Evolutionary conservation across 495 filamentous ascomycete genomes (phyloP).

Genomic region (Clavariopsis aquatica): DNA sequence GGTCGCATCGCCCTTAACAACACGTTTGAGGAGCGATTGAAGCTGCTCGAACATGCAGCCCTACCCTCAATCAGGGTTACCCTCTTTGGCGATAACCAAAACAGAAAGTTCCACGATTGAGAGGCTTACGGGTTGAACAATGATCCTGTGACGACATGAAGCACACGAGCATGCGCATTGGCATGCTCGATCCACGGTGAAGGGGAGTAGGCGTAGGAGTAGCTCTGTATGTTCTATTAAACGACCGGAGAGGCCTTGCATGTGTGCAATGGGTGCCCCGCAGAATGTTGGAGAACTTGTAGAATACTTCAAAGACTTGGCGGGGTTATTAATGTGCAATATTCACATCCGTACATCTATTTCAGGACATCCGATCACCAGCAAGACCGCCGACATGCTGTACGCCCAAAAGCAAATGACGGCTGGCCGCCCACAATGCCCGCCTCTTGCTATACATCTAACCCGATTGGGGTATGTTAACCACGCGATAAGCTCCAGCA

Average conservation of each 20-base stretch:
- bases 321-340: slow-evolving; percentile 17
- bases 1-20: slow-evolving; percentile 99
- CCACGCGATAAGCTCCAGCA: slow-evolving; percentile 14
- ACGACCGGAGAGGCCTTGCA: slow-evolving; percentile 6
- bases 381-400: background rate
- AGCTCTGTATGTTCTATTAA: background rate
- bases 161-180: background rate
- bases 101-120: slow-evolving; percentile 93
- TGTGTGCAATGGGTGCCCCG: slow-evolving; percentile 6
- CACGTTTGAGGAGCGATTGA: slow-evolving; percentile 89
- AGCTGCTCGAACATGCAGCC: slow-evolving; percentile 77
- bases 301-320: slow-evolving; percentile 17
- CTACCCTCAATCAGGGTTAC: slow-evolving; percentile 81
- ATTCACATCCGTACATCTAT: background rate
- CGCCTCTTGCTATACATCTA: background rate
- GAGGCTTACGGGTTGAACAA: background rate
- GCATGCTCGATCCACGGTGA: background rate
- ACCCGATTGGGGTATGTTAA: slow-evolving; percentile 7
- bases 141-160: background rate
- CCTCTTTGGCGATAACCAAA: slow-evolving; percentile 88
- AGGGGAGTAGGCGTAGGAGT: background rate
- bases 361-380: background rate
- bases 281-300: slow-evolving; percentile 15
- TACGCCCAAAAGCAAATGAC: background rate
- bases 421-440: background rate